Conservation (phyloP, 257 asterid genomes). For the Solanum pinnatisectum region DNA sequence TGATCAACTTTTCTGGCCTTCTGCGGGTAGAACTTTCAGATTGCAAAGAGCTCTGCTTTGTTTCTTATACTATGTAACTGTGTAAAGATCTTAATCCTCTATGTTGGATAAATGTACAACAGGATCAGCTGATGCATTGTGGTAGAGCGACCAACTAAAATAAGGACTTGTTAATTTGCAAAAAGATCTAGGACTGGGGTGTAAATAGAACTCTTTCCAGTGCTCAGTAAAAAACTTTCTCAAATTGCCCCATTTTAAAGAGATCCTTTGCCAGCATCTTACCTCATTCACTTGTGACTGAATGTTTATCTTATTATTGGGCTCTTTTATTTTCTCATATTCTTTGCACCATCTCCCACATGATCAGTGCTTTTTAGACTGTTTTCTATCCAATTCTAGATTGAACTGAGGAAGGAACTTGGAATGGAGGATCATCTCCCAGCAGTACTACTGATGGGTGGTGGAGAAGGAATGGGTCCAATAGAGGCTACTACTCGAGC, state of each 20-base stretch:
- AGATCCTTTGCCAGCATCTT: not conserved
- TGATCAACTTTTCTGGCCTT: not conserved
- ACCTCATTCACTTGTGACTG: not conserved
- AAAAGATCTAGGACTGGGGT: not conserved
- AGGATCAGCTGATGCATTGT: not conserved
- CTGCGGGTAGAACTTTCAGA: not conserved
- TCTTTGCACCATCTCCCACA: not conserved
- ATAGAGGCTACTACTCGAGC: slow-evolving; percentile 97
- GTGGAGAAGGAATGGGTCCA: slow-evolving; percentile 99
- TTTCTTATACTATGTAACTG: not conserved
- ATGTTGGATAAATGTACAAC: not conserved
- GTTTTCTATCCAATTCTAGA: slow-evolving; percentile 24
- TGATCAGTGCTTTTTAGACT: not conserved
- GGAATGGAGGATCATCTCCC: slow-evolving; percentile 93
- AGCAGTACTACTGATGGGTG: slow-evolving; percentile 89
- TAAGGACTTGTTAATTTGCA: not conserved
- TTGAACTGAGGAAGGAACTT: slow-evolving; percentile 65
- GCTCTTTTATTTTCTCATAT: not conserved
- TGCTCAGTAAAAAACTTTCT: not conserved
- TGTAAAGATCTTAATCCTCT: not conserved
- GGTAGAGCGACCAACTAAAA: not conserved
- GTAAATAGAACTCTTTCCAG: not conserved
- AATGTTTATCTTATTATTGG: not conserved
- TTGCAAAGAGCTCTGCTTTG: not conserved
- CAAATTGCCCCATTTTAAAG: not conserved